A percentile compares a stretch with the other conserved stretches of the same genome.
Conservation (phyloP, 345 rosid species). For the Pelargonium nanum region DNA sequence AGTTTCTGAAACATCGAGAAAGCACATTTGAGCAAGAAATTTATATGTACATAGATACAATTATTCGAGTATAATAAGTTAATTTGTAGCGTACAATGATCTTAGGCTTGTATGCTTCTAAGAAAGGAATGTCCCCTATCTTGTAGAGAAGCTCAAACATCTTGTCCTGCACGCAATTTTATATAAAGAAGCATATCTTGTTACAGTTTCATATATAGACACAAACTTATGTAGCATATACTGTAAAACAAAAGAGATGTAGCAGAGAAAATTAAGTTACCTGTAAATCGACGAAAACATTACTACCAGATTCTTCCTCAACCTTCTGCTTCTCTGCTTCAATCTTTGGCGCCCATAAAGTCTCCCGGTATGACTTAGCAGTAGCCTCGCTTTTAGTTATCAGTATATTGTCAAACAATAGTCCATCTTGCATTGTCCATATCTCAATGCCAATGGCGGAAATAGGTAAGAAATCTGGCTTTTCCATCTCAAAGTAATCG, state of each 20-base stretch:
- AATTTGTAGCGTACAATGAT: slow-evolving; percentile 13
- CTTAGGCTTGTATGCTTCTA: slow-evolving; percentile 16
- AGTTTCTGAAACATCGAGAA: slow-evolving; percentile 23
- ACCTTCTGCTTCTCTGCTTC: slow-evolving; percentile 28
- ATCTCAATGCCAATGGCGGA: slow-evolving; percentile 53
- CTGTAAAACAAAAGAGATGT: not conserved
- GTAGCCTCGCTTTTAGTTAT: slow-evolving; percentile 32
- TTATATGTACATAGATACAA: too few species aligned
- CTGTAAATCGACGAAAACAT: slow-evolving; percentile 26
- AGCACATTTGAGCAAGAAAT: not conserved
- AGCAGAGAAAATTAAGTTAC: slow-evolving; percentile 22
- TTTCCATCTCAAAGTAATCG: slow-evolving; percentile 31
- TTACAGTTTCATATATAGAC: not conserved
- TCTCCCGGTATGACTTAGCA: slow-evolving; percentile 25
- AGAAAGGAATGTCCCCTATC: slow-evolving; percentile 19
- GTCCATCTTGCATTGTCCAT: slow-evolving; percentile 60
- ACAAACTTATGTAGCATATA: too few species aligned
- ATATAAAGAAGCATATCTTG: not conserved
- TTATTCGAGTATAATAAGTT: too few species aligned
- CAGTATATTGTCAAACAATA: slow-evolving; percentile 41
- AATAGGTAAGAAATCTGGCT: slow-evolving; percentile 41
- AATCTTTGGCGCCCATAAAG: slow-evolving; percentile 40
- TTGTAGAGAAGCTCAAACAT: slow-evolving; percentile 20
- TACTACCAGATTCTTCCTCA: slow-evolving; percentile 24
- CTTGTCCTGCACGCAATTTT: slow-evolving; percentile 12